Base-by-base conservation (phyloP, 176 grass and related monocot species). In the Raddia distichophylla region DNA sequence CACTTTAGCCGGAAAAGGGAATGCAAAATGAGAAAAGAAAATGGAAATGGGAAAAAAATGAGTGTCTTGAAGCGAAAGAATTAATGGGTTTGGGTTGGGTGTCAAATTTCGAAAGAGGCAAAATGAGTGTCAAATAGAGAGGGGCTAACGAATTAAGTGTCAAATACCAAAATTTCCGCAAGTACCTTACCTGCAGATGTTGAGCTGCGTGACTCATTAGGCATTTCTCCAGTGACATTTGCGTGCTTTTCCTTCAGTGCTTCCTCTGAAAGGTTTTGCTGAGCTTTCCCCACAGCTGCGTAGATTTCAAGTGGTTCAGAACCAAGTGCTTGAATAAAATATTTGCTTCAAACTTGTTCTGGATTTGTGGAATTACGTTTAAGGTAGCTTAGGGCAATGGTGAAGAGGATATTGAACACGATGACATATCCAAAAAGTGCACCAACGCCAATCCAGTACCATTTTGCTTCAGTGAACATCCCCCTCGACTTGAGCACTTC, bases 401-500 rank as follows among this genome's bases (percentile, higher is more conserved):
- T 89, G 90, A 92, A 92, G 34, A 92, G 59, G 62, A 83, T 32
- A 49, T 89, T 92, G 86, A 92, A 92, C 60, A 92, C 19, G 10
- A 92, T 58, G 48, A 92, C 51, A 42, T 86, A 92, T 75, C 86
- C 90, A n/a, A 89, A 19, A 22, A 92, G 82, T 44, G 78, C 86
- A 22, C 86, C 86, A 52, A 83, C 68, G 10, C 90, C 90, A 75
- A 92, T 92, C 86, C 90, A 92, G 48, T 89, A 92, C 90, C 90
- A 92, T 60, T 89, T 89, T 79, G 86, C 83, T 63, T 89, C 86
- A 7, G 74, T 80, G 45, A 88, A 88, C 53, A 92, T 60, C 3
- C 68, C 83, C 76, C 90, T 80, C 51, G 54, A 79, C 84, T 92
- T 84, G 52, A 92, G 63, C 48, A 83, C 74, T 76, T 85, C 58